These are phyloP conservation scores for Obba rivulosa DNA, from an alignment of 768 basidiomycete species.

Conservation along the genomic window DNA sequence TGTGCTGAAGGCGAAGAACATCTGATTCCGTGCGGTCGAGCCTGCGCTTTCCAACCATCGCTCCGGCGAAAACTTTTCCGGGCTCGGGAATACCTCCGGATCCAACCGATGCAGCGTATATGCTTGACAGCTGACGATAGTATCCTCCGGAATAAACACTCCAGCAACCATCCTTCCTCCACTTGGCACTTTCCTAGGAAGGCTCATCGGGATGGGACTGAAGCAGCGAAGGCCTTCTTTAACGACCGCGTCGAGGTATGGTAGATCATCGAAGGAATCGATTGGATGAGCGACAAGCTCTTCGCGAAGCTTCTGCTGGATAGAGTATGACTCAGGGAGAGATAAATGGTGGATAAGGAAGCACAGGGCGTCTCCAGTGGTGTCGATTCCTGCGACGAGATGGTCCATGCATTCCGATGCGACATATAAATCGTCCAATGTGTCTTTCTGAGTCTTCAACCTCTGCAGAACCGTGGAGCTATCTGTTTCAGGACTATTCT, in stretches of 20 bases:
- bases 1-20: slow-evolving; percentile 62
- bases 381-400: slow-evolving; percentile 17
- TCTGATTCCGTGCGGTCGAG: slow-evolving; percentile 84
- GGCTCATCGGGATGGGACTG: slow-evolving; percentile 91
- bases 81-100: slow-evolving; percentile 78
- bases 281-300: slow-evolving; percentile 48
- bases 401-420: slow-evolving; percentile 21
- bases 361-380: slow-evolving; percentile 20
- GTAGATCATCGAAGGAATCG: slow-evolving; percentile 86
- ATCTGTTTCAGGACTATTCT: slow-evolving; percentile 4
- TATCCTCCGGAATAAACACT: slow-evolving; percentile 84
- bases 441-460: slow-evolving; percentile 7
- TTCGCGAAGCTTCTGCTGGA: slow-evolving; percentile 12
- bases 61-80: slow-evolving; percentile 79
- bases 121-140: slow-evolving; percentile 94
- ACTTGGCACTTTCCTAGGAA: slow-evolving; percentile 84
- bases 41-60: slow-evolving; percentile 84
- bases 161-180: slow-evolving; percentile 83
- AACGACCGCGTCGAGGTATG: slow-evolving; percentile 88
- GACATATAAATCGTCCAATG: not conserved
- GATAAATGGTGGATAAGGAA: slow-evolving; percentile 20
- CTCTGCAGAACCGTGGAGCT: slow-evolving; percentile 15
- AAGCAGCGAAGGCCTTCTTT: slow-evolving; percentile 89
- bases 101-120: slow-evolving; percentile 80
- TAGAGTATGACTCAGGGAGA: slow-evolving; percentile 7